phyloP scores from a whole-genome alignment of 805 yeast species.

The Cyberlindnera maritima region DNA sequence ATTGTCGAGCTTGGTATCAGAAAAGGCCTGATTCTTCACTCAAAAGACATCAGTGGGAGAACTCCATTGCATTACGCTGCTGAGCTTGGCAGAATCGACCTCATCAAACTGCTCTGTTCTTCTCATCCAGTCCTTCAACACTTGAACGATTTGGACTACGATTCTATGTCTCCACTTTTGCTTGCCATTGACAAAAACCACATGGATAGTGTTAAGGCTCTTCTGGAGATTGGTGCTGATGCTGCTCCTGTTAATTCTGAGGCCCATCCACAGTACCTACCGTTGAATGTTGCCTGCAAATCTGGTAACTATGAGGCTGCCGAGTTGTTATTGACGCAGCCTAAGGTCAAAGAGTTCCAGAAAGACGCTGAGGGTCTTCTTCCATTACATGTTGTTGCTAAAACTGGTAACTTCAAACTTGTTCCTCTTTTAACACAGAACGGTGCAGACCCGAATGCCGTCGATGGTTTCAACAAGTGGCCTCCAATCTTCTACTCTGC shows the following conservation, averaged over 20 bases:
- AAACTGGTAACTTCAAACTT: slow-evolving; percentile 72
- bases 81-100: slow-evolving; percentile 47
- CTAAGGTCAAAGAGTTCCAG: slow-evolving; percentile 37
- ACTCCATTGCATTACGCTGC: slow-evolving; percentile 88
- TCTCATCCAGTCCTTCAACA: slow-evolving; percentile 26
- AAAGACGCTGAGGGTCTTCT: slow-evolving; percentile 85
- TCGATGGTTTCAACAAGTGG: slow-evolving; percentile 90
- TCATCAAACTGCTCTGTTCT: slow-evolving; percentile 37
- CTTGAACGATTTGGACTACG: slow-evolving; percentile 55
- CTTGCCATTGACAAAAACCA: slow-evolving; percentile 73
- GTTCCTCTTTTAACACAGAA: slow-evolving; percentile 66
- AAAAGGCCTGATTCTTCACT: slow-evolving; percentile 29
- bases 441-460: slow-evolving; percentile 72
- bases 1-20: slow-evolving; percentile 24
- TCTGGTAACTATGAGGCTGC: slow-evolving; percentile 74
- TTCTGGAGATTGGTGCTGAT: slow-evolving; percentile 47
- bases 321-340: slow-evolving; percentile 36
- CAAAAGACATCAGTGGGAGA: slow-evolving; percentile 68
- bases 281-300: slow-evolving; percentile 85
- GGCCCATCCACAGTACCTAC: slow-evolving; percentile 61
- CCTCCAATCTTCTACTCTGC: slow-evolving; percentile 91
- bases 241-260: slow-evolving; percentile 48
- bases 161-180: slow-evolving; percentile 78
- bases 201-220: slow-evolving; percentile 47
- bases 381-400: slow-evolving; percentile 85